Base-by-base conservation (phyloP, 2,329 filamentous ascomycete genomes). In the Coniella lustricola region DNA sequence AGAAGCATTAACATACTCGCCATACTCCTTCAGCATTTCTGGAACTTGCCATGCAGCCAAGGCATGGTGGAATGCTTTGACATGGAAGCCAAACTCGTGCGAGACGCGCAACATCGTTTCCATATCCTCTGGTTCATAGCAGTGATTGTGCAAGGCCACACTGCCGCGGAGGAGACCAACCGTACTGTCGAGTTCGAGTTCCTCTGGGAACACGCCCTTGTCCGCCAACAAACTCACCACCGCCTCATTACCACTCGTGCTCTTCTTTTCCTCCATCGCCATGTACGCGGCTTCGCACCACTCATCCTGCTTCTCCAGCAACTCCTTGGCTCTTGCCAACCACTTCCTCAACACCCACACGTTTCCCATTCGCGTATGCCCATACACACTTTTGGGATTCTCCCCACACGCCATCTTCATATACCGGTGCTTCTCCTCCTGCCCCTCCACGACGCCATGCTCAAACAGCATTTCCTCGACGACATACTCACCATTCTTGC, bases 371-470 rank as follows among this genome's bases (percentile, higher is more conserved):
- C 69, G 62, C 3, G 62, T 66, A 42, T 70, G 65, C 4, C 57
- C 57, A 53, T 70, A 70, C 1, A 61, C 50, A 0, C 49, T 31
- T 48, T 63, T 67, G n/a, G 68, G 68, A 51, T 73, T 73, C 56
- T 72, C 70, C 8, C 70, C 70, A 51, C 68, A 69, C 1, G 70
- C 70, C 64, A 72, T 69, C 55, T 73, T 73, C 61, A 73, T 66
- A 53, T 70, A 71, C 25, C 66, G 54, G 17, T 55, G 57, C 3
- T 67, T 61, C 22, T 66, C 58, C 8, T 53, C 48, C 12, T 51
- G 20, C 1, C 63, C 25, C 5, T 29, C 25, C 25, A 10, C 60
- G 7, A 70, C 48, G 4, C 66, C 67, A 46, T 65, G 60, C 56
- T 71, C 69, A 13, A 72, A 58, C 9, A 71, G 55, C 39, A 72